Evolutionary conservation across 225 moss, liverwort and hornwort species (phyloP).

Genomic region (Thuidium tamariscinum): DNA sequence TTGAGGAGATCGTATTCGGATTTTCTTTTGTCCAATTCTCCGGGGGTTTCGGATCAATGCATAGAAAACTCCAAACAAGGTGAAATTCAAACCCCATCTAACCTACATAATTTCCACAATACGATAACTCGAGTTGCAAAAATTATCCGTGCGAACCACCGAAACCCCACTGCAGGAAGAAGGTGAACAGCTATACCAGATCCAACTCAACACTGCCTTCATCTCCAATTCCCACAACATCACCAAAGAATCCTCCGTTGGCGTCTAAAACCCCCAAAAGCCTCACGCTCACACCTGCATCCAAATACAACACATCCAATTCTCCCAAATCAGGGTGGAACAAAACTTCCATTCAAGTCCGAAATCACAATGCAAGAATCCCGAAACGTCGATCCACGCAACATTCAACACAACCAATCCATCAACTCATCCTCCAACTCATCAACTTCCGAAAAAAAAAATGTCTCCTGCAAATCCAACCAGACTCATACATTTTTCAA

Average conservation of each 20-base stretch:
- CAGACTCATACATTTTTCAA: not conserved
- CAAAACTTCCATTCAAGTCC: not conserved
- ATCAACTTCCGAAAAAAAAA: not conserved
- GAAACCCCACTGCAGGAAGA: not conserved
- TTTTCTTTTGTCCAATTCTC: not conserved
- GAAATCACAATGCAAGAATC: not conserved
- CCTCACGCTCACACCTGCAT: slow-evolving; percentile 11
- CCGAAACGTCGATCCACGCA: not conserved
- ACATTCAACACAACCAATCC: not conserved
- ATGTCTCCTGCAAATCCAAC: not conserved
- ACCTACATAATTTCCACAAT: not conserved
- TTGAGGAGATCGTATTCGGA: not conserved
- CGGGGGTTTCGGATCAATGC: rapidly evolving
- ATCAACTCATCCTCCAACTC: not conserved
- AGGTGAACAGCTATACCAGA: slow-evolving; percentile 8
- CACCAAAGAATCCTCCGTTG: slow-evolving; percentile 12
- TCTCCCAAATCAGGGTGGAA: not conserved
- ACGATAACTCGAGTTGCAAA: not conserved
- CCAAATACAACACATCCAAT: not conserved
- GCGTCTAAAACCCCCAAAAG: slow-evolving; percentile 10
- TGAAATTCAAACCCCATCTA: not conserved
- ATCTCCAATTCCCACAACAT: slow-evolving; percentile 1
- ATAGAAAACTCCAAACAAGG: not conserved
- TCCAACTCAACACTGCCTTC: slow-evolving; percentile 9
- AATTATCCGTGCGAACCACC: not conserved